Base-by-base conservation (phyloP, 768 basidiomycete species). In the Melanogaster broomeanus region DNA sequence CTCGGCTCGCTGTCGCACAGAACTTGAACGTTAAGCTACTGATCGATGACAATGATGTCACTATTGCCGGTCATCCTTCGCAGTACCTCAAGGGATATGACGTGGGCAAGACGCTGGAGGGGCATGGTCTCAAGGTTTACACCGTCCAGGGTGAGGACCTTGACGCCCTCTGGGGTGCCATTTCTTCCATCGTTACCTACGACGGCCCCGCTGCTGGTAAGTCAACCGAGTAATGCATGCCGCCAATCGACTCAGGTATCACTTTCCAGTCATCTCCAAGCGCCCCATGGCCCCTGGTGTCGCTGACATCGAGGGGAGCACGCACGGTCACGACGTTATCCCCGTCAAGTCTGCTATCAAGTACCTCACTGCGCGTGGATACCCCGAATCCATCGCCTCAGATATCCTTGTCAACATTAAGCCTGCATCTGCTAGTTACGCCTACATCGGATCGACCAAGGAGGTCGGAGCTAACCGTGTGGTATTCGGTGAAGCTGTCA, bases 31-130 rank as follows among this genome's bases (percentile, higher is more conserved):
- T 94, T 68, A 94, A 94, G 71, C 74, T 93, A 49, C 69, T 93
- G 66, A 85, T 94, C 56, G 92, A 94, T 59, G 90, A 93, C 71
- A 93, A 94, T 71, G 86, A 94, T 65, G 91, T 93, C 58, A 93
- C 91, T 8, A 94, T 93, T 53, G 84, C 91, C n/a, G 92, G 92
- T 0, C 90, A 93, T 62, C 92, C 92, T 4, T 92, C 90, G 13
- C 70, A 92, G 43, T 93, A 93, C 65, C 81, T 93, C 60, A 84
- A 84, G 64, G 91, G 91, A 21, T 94, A 83, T 71, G 77, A 84
- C 45, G 62, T 93, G 30, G 62, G 70, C 21, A 82, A 84, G 73
- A 93, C 90, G 0, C 79, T 93, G 15, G 75, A 79, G 50, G 92
- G 92, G 5, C 91, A 93, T 54, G 91, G 92, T 2, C 74, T 94